These are phyloP conservation scores for Spizellomyces punctatus DNA, from an alignment of 192 early-diverging fungal genomes.

Conservation along the genomic window DNA sequence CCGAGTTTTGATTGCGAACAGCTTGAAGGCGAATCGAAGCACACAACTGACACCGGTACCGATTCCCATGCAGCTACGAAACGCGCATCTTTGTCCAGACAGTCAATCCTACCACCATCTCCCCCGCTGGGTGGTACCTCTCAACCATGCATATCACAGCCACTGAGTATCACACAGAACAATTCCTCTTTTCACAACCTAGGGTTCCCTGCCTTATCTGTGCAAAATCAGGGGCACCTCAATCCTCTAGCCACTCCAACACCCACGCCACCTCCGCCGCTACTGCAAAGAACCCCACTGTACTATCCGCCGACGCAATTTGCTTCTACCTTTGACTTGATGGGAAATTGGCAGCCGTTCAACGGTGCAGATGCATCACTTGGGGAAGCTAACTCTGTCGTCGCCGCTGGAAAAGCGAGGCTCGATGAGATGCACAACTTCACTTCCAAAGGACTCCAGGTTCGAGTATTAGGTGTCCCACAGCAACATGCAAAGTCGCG, in stretches of 20 bases:
- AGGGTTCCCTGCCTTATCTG: background rate
- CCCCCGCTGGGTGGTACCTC: background rate
- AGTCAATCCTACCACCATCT: background rate
- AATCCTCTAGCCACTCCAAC: background rate
- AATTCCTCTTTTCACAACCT: background rate
- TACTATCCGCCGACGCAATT: background rate
- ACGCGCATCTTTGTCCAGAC: background rate
- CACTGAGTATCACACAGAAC: background rate
- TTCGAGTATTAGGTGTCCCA: slow-evolving; percentile 48
- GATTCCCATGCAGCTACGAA: background rate
- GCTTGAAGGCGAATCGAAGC: background rate
- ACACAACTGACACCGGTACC: background rate
- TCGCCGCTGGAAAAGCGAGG: slow-evolving; percentile 14
- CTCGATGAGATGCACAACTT: slow-evolving; percentile 23
- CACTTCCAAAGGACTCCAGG: slow-evolving; percentile 24
- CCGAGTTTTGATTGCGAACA: background rate
- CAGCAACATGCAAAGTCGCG: slow-evolving; percentile 70
- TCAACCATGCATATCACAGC: background rate
- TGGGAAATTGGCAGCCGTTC: background rate
- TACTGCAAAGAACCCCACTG: background rate
- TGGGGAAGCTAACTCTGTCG: background rate
- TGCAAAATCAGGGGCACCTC: background rate
- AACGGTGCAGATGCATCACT: background rate
- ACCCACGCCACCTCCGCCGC: background rate
- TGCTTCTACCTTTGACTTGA: background rate